Base-by-base conservation (phyloP, 139 green algal species). In the Gonium pectorale region DNA sequence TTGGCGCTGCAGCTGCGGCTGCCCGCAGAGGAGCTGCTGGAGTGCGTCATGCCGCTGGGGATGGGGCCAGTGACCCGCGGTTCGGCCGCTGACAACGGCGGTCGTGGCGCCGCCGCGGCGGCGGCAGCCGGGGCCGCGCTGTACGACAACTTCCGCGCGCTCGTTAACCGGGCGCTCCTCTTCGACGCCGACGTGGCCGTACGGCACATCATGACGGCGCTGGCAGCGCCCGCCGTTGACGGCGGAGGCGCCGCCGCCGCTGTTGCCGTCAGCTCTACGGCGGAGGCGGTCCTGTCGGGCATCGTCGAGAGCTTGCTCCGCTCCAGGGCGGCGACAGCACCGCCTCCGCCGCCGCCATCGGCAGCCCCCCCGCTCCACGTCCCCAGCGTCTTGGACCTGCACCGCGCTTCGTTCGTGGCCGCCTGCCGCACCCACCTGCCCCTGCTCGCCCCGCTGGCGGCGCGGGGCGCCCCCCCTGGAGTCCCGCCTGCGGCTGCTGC, bases 1-100 rank as follows among this genome's bases (percentile, higher is more conserved):
- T 64, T 85, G 79, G 79, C 79, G 19, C 79, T 85, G 64, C 79
- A 77, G 56, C 64, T 85, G 44, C 46, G 56, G 4, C 66, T 85
- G 64, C 64, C 79, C 3, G 11, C n/a, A 17, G 24, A 17, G n/a
- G 46, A 77, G 31, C 51, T 85, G 44, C 46, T 85, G 64, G 5
- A 40, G 11, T 40, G 22, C 33, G 59, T 83, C 7, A 38, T 83
- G 77, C 77, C 77, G 31, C 59, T 74, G 62, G 46, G 11, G 3
- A n/a, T 2, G n/a, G 46, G 44, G 5, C 44, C 70, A 35, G n/a
- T 31, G 43, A 40, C 67, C 40, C 15, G 49, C 17, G 49, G 49
- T 17, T 17, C 49, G 49, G 49, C 15, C 15, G 49, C 49, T 59
- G 49, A 59, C 13, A 17, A 17, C 17, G 17, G 15, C 15, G 13